Conservation (phyloP, 1,139 yeast genomes). For the Pichia sp. region DNA sequence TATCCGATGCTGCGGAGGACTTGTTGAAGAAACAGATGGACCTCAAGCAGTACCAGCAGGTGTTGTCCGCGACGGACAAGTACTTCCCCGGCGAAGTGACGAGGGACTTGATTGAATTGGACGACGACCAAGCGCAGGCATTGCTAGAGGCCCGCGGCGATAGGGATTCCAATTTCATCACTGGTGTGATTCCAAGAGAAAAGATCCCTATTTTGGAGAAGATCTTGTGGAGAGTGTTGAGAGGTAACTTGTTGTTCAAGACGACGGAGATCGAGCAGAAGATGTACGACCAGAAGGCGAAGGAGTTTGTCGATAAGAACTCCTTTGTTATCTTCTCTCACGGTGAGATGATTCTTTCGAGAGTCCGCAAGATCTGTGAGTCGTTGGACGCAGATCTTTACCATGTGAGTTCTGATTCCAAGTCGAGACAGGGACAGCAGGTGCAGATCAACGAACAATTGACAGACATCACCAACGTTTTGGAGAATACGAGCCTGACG, state of each 20-base stretch:
- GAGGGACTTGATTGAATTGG: conserved; percentile 30
- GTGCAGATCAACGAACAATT: conserved; percentile 47
- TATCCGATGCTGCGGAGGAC: conserved; percentile 52
- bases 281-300: conserved; percentile 35
- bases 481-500: conserved; percentile 53
- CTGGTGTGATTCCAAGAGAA: conserved; percentile 46
- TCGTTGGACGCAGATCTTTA: conserved; percentile 50
- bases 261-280: conserved; percentile 43
- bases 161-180: conserved; percentile 44
- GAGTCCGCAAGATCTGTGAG: conserved; percentile 48
- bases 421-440: conserved; percentile 53
- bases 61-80: conserved; percentile 61
- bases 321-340: conserved; percentile 52
- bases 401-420: conserved; percentile 42
- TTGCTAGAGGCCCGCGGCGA: conserved; percentile 28
- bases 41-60: conserved; percentile 60
- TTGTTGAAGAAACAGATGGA: conserved; percentile 52
- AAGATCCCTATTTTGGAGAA: conserved; percentile 47
- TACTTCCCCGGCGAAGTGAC: conserved; percentile 47
- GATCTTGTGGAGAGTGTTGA: conserved; percentile 52
- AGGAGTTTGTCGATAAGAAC: conserved; percentile 40
- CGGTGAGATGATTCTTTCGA: conserved; percentile 46
- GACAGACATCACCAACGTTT: conserved; percentile 54
- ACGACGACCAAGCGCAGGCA: conserved; percentile 27
- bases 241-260: conserved; percentile 52